Evolutionary conservation across 2,329 filamentous ascomycete genomes (phyloP).

Genomic region (Monosporascus cannonballus): DNA sequence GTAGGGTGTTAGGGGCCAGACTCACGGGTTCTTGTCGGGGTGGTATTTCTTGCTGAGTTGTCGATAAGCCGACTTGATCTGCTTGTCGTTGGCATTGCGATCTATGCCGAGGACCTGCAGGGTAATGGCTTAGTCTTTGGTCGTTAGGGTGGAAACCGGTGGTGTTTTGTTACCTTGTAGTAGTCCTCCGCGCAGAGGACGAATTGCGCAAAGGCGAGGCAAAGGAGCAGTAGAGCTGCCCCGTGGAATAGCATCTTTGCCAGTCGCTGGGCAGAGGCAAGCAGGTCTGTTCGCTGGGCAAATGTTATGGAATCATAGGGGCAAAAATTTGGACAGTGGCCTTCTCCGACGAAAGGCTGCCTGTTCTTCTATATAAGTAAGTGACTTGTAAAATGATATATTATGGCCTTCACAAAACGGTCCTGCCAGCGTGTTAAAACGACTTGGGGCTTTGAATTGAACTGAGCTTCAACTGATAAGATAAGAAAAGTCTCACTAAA

Average conservation of each 20-base stretch:
- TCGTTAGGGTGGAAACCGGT: not conserved
- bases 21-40: slow-evolving; percentile 95
- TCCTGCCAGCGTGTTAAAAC: slow-evolving; percentile 25
- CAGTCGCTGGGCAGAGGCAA: not conserved
- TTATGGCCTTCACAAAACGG: slow-evolving; percentile 6
- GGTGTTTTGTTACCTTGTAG: slow-evolving; percentile 56
- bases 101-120: slow-evolving; percentile 70
- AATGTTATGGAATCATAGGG: not conserved
- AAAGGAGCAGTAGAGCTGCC: slow-evolving; percentile 44
- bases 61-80: slow-evolving; percentile 92
- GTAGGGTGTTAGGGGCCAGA: slow-evolving; percentile 9
- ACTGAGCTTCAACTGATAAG: slow-evolving; percentile 15
- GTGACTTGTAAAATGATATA: not conserved
- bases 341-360: not conserved
- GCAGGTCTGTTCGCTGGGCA: too few species aligned
- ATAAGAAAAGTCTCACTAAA: slow-evolving; percentile 11
- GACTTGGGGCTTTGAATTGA: slow-evolving; percentile 3
- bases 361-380: not conserved
- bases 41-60: slow-evolving; percentile 92
- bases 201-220: slow-evolving; percentile 45
- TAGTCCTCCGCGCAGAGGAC: slow-evolving; percentile 63
- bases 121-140: slow-evolving; percentile 4
- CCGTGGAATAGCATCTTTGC: slow-evolving; percentile 47
- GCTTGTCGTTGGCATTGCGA: slow-evolving; percentile 72
- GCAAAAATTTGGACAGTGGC: not conserved